Evolutionary conservation across 73 alveolate species (phyloP).

Genomic region (Paramecium tetraurelia): DNA sequence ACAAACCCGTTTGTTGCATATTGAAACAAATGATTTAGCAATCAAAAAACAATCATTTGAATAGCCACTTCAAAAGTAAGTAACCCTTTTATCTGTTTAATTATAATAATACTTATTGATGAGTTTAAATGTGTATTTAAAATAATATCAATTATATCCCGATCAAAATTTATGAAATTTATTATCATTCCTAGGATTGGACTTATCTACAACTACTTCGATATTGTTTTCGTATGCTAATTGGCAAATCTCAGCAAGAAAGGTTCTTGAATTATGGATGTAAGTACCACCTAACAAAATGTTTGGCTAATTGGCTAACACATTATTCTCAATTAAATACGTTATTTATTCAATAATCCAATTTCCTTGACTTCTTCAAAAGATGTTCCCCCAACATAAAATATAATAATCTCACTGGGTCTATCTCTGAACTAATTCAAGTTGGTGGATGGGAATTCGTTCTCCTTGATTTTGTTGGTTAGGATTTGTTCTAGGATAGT

Average conservation of each 20-base stretch:
- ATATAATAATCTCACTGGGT: conserved; percentile 74
- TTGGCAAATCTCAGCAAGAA: conserved; percentile 70
- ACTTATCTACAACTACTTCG: conserved; percentile 27
- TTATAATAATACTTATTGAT: not conserved
- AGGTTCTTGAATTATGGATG: conserved; percentile 81
- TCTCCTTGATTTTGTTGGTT: conserved; percentile 72
- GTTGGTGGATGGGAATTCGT: conserved; percentile 73
- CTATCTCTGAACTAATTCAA: conserved; percentile 64
- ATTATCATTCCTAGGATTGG: conserved; percentile 33
- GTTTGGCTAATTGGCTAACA: conserved; percentile 22
- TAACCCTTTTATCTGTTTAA: conserved; percentile 46
- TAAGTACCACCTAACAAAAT: conserved; percentile 86
- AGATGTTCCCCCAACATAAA: conserved; percentile 92
- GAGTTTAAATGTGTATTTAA: not conserved
- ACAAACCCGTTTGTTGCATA: conserved; percentile 22
- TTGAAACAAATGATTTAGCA: not conserved
- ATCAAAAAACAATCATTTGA: not conserved
- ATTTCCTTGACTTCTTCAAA: conserved; percentile 87
- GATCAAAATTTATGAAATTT: conserved; percentile 16
- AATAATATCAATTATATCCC: not conserved
- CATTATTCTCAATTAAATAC: not conserved
- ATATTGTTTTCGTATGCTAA: not conserved
- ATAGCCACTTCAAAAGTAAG: not conserved
- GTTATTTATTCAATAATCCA: conserved; percentile 62
- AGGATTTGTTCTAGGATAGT: conserved; percentile 69